phyloP scores from a whole-genome alignment of 805 yeast genomes.

The Clavispora fructus region DNA sequence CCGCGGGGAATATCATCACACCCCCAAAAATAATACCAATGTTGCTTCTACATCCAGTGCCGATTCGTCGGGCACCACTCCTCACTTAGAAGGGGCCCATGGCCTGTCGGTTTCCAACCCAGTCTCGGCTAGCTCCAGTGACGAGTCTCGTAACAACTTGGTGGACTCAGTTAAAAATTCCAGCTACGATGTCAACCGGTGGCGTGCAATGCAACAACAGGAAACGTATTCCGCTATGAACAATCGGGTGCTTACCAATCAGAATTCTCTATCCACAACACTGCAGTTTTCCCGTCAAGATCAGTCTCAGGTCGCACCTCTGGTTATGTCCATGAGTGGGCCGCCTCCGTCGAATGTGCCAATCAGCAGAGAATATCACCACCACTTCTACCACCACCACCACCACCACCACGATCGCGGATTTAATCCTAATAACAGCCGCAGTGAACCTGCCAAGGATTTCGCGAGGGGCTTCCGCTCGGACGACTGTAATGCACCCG shows the following conservation, averaged over 20 bases:
- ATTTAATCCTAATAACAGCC: slow-evolving; percentile 22
- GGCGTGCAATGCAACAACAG: slow-evolving; percentile 13
- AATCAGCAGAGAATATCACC: background rate
- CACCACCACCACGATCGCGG: slow-evolving; percentile 5
- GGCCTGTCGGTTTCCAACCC: slow-evolving; percentile 1
- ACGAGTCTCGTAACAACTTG: background rate
- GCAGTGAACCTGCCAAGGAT: slow-evolving; percentile 25
- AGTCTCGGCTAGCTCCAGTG: background rate
- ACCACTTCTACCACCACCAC: slow-evolving; percentile 5
- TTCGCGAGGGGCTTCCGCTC: background rate
- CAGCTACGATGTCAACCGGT: slow-evolving; percentile 13
- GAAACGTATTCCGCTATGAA: background rate
- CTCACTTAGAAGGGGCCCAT: background rate
- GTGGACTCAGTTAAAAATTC: slow-evolving; percentile 2
- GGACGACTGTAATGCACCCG: background rate
- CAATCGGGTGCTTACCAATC: background rate
- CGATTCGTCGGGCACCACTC: background rate
- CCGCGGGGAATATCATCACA: no score
- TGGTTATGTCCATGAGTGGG: background rate
- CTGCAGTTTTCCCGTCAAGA: background rate
- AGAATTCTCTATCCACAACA: no score
- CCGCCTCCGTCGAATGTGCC: background rate
- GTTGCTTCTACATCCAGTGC: background rate
- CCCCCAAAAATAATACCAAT: no score
- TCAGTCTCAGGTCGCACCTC: background rate